Evolutionary conservation across 768 basidiomycete species (phyloP), one percentile per base, ranked within the genome.

Genomic region (Suillus subluteus): DNA sequence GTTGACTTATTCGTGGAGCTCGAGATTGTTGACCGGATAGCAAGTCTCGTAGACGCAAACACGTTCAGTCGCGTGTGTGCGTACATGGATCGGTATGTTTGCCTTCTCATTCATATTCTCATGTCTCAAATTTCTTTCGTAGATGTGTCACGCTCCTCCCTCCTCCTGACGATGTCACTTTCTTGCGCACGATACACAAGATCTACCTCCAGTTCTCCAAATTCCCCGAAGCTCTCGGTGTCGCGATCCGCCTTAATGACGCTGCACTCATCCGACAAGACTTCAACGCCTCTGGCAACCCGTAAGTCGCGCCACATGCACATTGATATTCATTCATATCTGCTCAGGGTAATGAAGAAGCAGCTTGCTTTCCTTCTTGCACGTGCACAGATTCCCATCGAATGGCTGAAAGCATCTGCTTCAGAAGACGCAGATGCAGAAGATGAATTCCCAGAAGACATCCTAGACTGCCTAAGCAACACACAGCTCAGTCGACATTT

Each of bases 341-440:
- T 23, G 8, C 30, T 30, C 70, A 94, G 92, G 26, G 76, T 89
- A 56, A 98, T 99, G 98, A 92, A 91, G 76, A 91, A 93, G 41
- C 98, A 99, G 78, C 88, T 99, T 30, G 95, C 98, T 2, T 94
- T 94, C 79, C 84, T 98, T 72, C 88, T 99, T 59, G 95, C 96
- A 12, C 92, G 98, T 54, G 90, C 97, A 2, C 94, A 96, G 73
- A 85, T 96, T 65, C 95, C 95, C 13, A 77, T 95, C 40, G 92
- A 96, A 73, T 98, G 96, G 95, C 79, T 97, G 46, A 90, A 91
- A 63, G 81, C 87, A 8, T 81, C 87, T 13, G 75, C 77, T 21
- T 79, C 76, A 9, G 79, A 76, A 71, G 86, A 85, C 12, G 80
- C 81, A 4, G 86, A 88, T 37, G 85, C 84, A 15, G 85, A 86